Evolutionary conservation across 352 stramenopile species (phyloP).

Genomic region (Pythium brachiatum): DNA sequence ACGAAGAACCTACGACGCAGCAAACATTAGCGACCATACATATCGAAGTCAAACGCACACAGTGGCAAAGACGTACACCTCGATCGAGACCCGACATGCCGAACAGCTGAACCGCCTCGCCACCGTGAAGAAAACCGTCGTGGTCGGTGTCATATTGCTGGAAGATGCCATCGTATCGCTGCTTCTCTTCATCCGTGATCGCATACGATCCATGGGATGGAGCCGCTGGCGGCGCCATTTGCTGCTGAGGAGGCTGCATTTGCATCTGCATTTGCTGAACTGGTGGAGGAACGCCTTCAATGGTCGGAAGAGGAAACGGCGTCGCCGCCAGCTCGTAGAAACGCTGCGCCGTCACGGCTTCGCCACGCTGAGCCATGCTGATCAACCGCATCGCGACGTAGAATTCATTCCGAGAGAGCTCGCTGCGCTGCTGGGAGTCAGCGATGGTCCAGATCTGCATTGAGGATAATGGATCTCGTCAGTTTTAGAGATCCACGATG

Average conservation of each 20-base stretch:
- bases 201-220: constrained; percentile 47
- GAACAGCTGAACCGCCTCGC: constrained; percentile 91
- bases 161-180: constrained; percentile 91
- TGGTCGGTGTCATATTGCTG: constrained; percentile 88
- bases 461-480: neutral
- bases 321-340: constrained; percentile 62
- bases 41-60: constrained; percentile 1
- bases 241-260: constrained; percentile 3
- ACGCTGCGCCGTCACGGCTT: constrained; percentile 57
- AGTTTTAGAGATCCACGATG: neutral
- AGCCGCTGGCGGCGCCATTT: neutral
- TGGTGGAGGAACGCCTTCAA: constrained; percentile 65
- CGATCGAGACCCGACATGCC: constrained; percentile 91
- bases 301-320: constrained; percentile 52
- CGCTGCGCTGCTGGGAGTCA: constrained; percentile 62
- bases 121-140: constrained; percentile 90
- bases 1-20: constrained; percentile 62
- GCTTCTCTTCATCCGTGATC: constrained; percentile 87
- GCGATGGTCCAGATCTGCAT: constrained; percentile 78
- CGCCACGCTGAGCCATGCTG: constrained; percentile 76
- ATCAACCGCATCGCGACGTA: constrained; percentile 87
- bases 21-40: neutral
- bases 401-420: constrained; percentile 80
- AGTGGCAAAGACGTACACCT: constrained; percentile 42
- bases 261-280: constrained; percentile 12